These are phyloP conservation scores for Arachnomyces sp. DNA, from an alignment of 2,329 filamentous ascomycete species.

Conservation along the genomic window DNA sequence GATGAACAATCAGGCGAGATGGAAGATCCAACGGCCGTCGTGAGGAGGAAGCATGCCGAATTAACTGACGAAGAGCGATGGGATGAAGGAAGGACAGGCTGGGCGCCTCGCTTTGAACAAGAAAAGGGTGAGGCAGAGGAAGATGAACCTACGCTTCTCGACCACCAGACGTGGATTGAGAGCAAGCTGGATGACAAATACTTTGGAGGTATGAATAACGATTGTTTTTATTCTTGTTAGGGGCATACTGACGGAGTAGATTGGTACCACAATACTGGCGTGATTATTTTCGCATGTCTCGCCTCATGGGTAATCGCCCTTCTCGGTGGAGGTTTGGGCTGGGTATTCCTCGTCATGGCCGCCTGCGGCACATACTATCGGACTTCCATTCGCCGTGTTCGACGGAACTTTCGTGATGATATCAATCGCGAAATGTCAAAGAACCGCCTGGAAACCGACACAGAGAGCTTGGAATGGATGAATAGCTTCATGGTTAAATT, in stretches of 20 bases:
- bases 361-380: constrained; percentile 91
- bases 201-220: constrained; percentile 61
- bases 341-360: constrained; percentile 91
- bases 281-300: constrained; percentile 89
- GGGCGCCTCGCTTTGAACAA: constrained; percentile 70
- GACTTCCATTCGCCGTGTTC: constrained; percentile 85
- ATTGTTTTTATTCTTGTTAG: not conserved
- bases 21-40: constrained; percentile 42
- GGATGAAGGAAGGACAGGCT: constrained; percentile 62
- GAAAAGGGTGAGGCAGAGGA: constrained; percentile 47
- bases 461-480: constrained; percentile 95
- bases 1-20: constrained; percentile 57
- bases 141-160: constrained; percentile 60
- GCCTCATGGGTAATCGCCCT: constrained; percentile 83
- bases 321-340: constrained; percentile 82
- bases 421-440: constrained; percentile 82
- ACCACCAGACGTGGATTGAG: constrained; percentile 85
- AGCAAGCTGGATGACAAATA: constrained; percentile 77
- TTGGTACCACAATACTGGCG: constrained; percentile 96
- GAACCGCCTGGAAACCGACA: constrained; percentile 78
- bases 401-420: constrained; percentile 93
- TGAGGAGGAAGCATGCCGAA: constrained; percentile 43
- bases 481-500: constrained; percentile 98
- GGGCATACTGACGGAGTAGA: constrained; percentile 46
- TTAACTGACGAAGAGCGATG: constrained; percentile 51